Conservation (phyloP, 768 basidiomycete genomes). For the Gelatoporia subvermispora region DNA sequence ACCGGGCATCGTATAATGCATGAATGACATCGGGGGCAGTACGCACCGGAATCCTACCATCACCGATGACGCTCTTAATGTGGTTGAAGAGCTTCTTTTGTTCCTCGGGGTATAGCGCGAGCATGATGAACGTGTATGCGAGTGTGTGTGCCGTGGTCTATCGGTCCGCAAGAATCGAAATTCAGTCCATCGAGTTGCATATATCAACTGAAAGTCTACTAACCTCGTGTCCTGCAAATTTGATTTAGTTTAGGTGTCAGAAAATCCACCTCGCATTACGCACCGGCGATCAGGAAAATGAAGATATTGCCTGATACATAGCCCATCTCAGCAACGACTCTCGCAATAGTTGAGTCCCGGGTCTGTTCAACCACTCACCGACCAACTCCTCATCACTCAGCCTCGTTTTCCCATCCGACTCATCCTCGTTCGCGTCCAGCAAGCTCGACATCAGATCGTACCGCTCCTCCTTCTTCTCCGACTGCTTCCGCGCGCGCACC, state of each 20-base stretch:
- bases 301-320: conserved; percentile 29
- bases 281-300: conserved; percentile 48
- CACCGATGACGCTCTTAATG: conserved; percentile 21
- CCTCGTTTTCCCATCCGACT: conserved; percentile 20
- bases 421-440: conserved; percentile 42
- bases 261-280: too few species aligned
- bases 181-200: neutral
- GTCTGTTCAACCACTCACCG: conserved; percentile 15
- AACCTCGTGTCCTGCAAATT: conserved; percentile 43
- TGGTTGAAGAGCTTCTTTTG: conserved; percentile 34
- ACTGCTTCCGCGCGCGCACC: conserved; percentile 39
- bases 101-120: conserved; percentile 36
- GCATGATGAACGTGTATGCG: conserved; percentile 28
- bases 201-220: neutral
- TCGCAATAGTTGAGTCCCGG: neutral
- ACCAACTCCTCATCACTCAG: conserved; percentile 41
- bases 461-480: conserved; percentile 33
- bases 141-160: conserved; percentile 33
- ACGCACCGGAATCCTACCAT: conserved; percentile 24
- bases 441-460: conserved; percentile 51
- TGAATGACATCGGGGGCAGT: too few species aligned
- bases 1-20: neutral
- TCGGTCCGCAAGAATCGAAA: neutral
- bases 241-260: too few species aligned
- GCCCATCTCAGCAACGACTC: neutral